Evolutionary conservation across 768 basidiomycete species (phyloP), one percentile per base, ranked within the genome.

Genomic region (Leccinum incarnatum): DNA sequence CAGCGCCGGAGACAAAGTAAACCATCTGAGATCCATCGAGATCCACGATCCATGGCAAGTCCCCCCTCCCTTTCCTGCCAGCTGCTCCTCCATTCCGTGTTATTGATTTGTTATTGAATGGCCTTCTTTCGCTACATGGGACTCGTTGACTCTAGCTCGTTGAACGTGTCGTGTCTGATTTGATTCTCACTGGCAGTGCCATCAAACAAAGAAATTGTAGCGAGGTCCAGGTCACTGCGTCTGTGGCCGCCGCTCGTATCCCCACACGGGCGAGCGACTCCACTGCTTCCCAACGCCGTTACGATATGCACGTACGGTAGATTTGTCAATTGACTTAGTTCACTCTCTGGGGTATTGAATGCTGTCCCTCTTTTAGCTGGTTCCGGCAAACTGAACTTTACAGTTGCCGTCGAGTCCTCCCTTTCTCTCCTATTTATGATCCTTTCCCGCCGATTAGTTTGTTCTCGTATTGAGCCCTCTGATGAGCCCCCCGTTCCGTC

Each of bases 1-100:
- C 69, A 71, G 67, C 66, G 61, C 72, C 72, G 72, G 71, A 68
- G 51, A 64, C 68, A 72, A 63, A 65, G 49, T 21, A 64, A 69
- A 65, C 60, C 65, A 72, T 72, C 72, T 72, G 6, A 72, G 70
- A 73, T 73, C 54, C 40, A n/a, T 15, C 3, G 17, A 57, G 59
- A 69, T 68, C 57, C n/a, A 10, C 34, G 60, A 69, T 67, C 67
- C 25, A 45, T 34, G 30, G 14, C 53, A 15, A 6, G 25, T 23
- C 21, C 45, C 21, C 45, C 8, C 34, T 49, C 14, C 21, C 15
- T 49, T 40, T 17, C 47, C 48, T 49, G 19, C 8, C 21, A 14
- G 25, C 23, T n/a, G 50, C 52, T 50, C 23, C 37, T 54, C 45
- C 58, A 23, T 51, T 30, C 48, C 56, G 49, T 57, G 60, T 42